Evolutionary conservation across 192 early-diverging fungal genomes (phyloP), one percentile per base, ranked within the genome.

Genomic region (Coemansia sp.): DNA sequence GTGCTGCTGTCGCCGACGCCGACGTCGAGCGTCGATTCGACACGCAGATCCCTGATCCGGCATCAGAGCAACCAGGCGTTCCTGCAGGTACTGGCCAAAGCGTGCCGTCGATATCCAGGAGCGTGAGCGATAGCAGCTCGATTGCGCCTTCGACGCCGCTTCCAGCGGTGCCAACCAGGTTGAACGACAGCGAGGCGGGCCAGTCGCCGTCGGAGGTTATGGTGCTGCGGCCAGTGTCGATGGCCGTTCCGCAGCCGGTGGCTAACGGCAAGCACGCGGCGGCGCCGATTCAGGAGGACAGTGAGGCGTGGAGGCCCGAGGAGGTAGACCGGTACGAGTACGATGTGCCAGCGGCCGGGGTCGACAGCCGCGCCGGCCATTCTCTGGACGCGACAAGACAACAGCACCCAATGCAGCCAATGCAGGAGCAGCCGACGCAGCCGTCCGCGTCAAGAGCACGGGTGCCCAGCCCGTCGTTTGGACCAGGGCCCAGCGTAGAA

Each of bases 221-320:
- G 36, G 73, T 81, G 2, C 63, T 81, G 34, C 73, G 73, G 7
- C 78, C 78, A 12, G 66, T 81, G 8, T 76, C 78, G 17, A 69
- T 62, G 28, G 64, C 55, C 11, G 55, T 34, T 10, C 48, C 60
- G 42, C 30, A 17, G 20, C 51, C 40, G 16, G 3, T 28, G 11
- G 42, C 55, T 30, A 33, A 32, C 30, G 48, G 61, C 48, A 38
- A 51, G 48, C 40, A 50, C 34, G 36, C 25, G n/a, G 63, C 28
- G 12, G 30, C 51, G 34, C 49, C 36, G 17, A 57, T 42, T n/a
- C 45, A 67, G 3, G 66, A 68, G 29, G 58, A 25, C 10, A 59
- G 54, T 32, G 66, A 68, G 34, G 66, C 60, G 17, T 73, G 76
- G 76, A 45, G 36, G 12, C 59, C 55, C 1, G 45, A 63, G 1